These are phyloP conservation scores for Paramecium pentaurelia DNA, from an alignment of 73 alveolate genomes.

Conservation along the genomic window DNA sequence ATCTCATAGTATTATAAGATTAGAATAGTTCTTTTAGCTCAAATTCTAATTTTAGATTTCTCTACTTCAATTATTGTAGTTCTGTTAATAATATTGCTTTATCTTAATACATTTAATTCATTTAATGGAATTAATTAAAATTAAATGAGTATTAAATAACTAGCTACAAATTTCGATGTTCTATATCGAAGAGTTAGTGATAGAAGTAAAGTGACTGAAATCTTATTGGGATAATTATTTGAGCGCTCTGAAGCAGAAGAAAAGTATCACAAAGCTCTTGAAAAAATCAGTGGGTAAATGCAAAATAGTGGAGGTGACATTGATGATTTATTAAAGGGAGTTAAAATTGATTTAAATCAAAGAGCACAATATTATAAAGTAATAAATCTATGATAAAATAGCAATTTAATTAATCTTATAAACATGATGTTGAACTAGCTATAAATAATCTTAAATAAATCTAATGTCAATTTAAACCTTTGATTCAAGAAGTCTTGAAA, in stretches of 20 bases:
- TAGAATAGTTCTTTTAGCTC: background rate
- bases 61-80: background rate
- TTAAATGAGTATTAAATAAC: background rate
- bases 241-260: slow-evolving; percentile 35
- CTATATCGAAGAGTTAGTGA: background rate
- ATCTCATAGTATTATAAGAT: background rate
- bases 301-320: slow-evolving; percentile 27
- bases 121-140: background rate
- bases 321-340: slow-evolving; percentile 18
- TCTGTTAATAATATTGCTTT: background rate
- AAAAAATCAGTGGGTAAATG: background rate
- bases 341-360: background rate
- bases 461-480: background rate
- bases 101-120: background rate
- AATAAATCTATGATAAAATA: background rate
- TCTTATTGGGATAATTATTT: background rate
- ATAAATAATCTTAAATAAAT: background rate
- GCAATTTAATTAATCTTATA: background rate
- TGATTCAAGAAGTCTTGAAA: background rate
- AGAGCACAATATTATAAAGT: slow-evolving; percentile 31
- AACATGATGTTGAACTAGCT: background rate
- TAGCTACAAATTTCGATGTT: slow-evolving; percentile 1
- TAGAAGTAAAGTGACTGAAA: background rate
- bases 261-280: background rate
- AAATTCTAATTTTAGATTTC: background rate